Conservation (phyloP, 2,329 filamentous ascomycete species). For the Fusarium avenaceum region DNA sequence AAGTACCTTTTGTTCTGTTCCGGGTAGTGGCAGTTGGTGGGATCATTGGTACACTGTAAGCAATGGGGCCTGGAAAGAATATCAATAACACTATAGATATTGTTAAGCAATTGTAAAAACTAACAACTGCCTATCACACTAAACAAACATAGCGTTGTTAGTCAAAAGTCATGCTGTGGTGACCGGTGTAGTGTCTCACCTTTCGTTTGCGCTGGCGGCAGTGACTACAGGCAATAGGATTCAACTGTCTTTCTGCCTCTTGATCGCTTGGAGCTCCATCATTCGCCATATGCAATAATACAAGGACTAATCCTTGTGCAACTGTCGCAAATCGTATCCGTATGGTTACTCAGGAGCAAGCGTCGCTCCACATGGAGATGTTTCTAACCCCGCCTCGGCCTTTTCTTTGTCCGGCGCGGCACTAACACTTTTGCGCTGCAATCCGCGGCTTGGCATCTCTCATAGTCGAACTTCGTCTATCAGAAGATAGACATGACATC, state of each 20-base stretch:
- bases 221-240: conserved; percentile 53
- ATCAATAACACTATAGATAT: fast-evolving
- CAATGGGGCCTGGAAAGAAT: conserved; percentile 46
- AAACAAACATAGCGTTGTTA: neutral
- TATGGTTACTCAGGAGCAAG: neutral
- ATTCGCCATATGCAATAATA: conserved; percentile 35
- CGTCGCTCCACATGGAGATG: conserved; percentile 1
- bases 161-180: neutral
- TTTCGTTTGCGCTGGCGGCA: conserved; percentile 54
- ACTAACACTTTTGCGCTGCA: conserved; percentile 18
- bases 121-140: conserved; percentile 45
- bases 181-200: conserved; percentile 34
- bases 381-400: conserved; percentile 46
- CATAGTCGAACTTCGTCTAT: no score
- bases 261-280: conserved; percentile 12
- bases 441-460: neutral
- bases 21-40: conserved; percentile 51
- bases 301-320: conserved; percentile 11
- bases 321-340: neutral
- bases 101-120: neutral
- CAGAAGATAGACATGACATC: no score
- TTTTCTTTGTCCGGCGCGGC: conserved; percentile 48
- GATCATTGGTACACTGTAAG: conserved; percentile 50
- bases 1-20: conserved; percentile 53
- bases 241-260: conserved; percentile 37